Percentiles rank a stretch among this genome's conserved stretches.
Evolutionary conservation across 2,329 filamentous ascomycete genomes (phyloP).

Genomic region (Exutisphaerella laricina): DNA sequence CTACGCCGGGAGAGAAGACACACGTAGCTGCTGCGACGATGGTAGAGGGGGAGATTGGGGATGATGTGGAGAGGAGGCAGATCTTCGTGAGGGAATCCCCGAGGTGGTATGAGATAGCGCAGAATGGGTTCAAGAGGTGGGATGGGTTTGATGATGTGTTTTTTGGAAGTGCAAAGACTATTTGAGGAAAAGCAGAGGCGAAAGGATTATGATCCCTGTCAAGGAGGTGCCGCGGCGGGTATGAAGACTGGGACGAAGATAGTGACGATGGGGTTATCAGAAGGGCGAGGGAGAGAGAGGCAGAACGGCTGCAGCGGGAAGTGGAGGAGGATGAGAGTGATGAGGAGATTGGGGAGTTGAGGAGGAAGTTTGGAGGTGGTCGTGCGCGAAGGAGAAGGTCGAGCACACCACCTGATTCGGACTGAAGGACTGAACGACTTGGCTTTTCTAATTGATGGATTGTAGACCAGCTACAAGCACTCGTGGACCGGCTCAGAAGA

Average conservation of each 20-base stretch:
- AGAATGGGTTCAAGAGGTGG: slow-evolving; percentile 14
- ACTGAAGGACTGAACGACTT: no score
- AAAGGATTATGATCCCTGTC: neutral
- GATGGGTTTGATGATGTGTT: slow-evolving; percentile 18
- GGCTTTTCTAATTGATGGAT: no score
- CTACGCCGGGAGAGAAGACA: slow-evolving; percentile 14
- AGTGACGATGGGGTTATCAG: neutral
- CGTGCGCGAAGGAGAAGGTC: neutral
- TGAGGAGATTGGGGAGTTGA: slow-evolving; percentile 2
- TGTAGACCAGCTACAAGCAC: no score
- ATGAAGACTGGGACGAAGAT: neutral
- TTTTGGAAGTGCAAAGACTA: neutral
- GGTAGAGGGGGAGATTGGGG: slow-evolving; percentile 2
- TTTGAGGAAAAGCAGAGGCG: neutral
- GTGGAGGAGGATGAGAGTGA: neutral
- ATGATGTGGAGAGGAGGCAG: slow-evolving; percentile 12
- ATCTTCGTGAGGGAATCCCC: slow-evolving; percentile 14
- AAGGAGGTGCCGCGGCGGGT: neutral
- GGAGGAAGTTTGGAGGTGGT: slow-evolving; percentile 1
- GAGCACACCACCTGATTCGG: neutral
- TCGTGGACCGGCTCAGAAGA: no score
- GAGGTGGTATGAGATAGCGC: slow-evolving; percentile 16
- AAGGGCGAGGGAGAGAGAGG: neutral
- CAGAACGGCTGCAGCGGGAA: neutral
- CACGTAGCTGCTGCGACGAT: slow-evolving; percentile 17